Conservation (phyloP, 345 rosid species). For the Geranium rotundifolium region DNA sequence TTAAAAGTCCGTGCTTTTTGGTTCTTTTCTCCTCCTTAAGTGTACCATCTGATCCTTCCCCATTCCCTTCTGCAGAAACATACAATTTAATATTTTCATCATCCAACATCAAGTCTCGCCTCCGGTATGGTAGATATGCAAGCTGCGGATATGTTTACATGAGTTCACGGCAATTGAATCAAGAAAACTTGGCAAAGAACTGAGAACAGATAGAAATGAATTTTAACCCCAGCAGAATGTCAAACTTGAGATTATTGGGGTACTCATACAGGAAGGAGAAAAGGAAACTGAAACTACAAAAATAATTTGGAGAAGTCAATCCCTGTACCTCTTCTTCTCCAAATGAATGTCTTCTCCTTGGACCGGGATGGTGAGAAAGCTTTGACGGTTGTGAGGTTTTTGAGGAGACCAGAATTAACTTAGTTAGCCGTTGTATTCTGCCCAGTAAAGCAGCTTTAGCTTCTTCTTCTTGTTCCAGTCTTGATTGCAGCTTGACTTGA, state of each 20-base stretch:
- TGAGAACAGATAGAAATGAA: background rate
- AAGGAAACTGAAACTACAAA: background rate
- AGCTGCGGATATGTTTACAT: constrained; percentile 41
- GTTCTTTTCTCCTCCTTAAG: constrained; percentile 74
- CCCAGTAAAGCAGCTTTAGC: constrained; percentile 92
- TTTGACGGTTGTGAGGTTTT: constrained; percentile 71
- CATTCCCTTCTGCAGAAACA: constrained; percentile 60
- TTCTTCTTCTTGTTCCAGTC: constrained; percentile 97
- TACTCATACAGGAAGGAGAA: constrained; percentile 1
- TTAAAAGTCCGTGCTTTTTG: constrained; percentile 79
- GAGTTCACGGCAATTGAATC: constrained; percentile 11
- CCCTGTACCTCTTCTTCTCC: constrained; percentile 95
- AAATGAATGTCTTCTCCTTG: constrained; percentile 95
- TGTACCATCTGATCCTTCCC: constrained; percentile 46
- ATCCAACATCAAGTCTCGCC: constrained; percentile 83
- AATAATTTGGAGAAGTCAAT: background rate
- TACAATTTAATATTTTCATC: constrained; percentile 73
- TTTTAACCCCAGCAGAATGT: background rate
- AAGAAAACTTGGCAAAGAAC: constrained; percentile 12
- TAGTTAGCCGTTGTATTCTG: constrained; percentile 88
- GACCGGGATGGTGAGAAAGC: constrained; percentile 59
- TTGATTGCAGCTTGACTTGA: constrained; percentile 83
- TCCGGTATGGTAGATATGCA: constrained; percentile 91
- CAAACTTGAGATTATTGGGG: constrained; percentile 4
- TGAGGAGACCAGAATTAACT: constrained; percentile 88